Conservation (phyloP, 495 filamentous ascomycete species). For the Letharia columbiana region DNA sequence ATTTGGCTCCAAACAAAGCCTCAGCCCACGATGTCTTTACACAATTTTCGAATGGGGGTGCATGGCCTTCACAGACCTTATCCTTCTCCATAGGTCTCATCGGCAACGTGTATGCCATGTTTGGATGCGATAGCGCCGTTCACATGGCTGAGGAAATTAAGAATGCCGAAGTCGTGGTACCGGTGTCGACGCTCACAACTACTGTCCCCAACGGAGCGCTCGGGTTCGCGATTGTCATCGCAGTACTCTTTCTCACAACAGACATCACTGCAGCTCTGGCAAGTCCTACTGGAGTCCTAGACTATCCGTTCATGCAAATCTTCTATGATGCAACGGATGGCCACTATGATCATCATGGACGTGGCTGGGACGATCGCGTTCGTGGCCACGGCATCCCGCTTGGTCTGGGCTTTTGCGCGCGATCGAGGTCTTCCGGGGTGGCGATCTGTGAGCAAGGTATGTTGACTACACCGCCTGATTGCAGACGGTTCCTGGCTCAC, state of each 20-base stretch:
- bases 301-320: conserved; percentile 46
- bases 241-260: conserved; percentile 41
- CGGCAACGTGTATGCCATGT: conserved; percentile 37
- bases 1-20: conserved; percentile 28
- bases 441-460: conserved; percentile 36
- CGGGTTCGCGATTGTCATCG: conserved; percentile 43
- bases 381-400: conserved; percentile 42
- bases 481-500: background rate
- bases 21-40: conserved; percentile 38
- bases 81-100: conserved; percentile 40
- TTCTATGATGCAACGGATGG: conserved; percentile 37
- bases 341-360: conserved; percentile 37
- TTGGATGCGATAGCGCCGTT: conserved; percentile 34
- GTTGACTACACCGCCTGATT: conserved; percentile 11
- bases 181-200: conserved; percentile 39
- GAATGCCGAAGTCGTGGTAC: conserved; percentile 39
- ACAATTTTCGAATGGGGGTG: conserved; percentile 40
- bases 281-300: conserved; percentile 34
- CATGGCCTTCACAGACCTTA: conserved; percentile 37
- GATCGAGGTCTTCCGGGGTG: conserved; percentile 46
- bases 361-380: conserved; percentile 38
- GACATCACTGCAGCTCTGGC: conserved; percentile 35
- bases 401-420: conserved; percentile 48
- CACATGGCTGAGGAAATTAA: conserved; percentile 50
- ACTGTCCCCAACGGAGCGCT: conserved; percentile 42